These are phyloP conservation scores for Hypholoma fasciculare DNA, from an alignment of 768 basidiomycete species.

Conservation along the genomic window DNA sequence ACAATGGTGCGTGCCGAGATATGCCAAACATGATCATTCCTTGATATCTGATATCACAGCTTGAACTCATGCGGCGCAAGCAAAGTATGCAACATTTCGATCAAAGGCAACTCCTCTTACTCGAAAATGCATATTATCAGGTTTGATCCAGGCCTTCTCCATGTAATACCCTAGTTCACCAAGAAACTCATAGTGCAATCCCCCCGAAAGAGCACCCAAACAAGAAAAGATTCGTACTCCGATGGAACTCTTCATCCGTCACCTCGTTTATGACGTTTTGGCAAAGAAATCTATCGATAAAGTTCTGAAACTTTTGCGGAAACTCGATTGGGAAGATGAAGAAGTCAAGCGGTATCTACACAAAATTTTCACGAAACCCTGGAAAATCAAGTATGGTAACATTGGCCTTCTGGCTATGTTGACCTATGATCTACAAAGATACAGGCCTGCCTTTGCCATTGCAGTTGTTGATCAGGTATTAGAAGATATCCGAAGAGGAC, in stretches of 20 bases:
- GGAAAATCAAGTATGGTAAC: slow-evolving; percentile 95
- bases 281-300: slow-evolving; percentile 95
- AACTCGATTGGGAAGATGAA: slow-evolving; percentile 92
- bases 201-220: slow-evolving; percentile 87
- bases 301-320: slow-evolving; percentile 88
- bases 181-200: slow-evolving; percentile 72
- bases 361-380: slow-evolving; percentile 95
- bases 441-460: slow-evolving; percentile 87
- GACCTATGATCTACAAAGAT: slow-evolving; percentile 91
- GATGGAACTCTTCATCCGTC: slow-evolving; percentile 92
- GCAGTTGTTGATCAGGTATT: slow-evolving; percentile 92
- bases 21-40: not conserved
- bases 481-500: slow-evolving; percentile 86
- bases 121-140: slow-evolving; percentile 99
- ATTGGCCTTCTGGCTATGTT: slow-evolving; percentile 91
- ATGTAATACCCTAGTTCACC: not conserved
- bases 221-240: slow-evolving; percentile 83
- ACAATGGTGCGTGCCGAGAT: slow-evolving; percentile 65
- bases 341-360: slow-evolving; percentile 63
- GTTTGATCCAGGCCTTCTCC: slow-evolving; percentile 34
- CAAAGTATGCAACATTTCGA: slow-evolving; percentile 93
- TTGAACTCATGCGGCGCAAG: slow-evolving; percentile 94
- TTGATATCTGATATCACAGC: slow-evolving; percentile 36
- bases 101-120: slow-evolving; percentile 80
- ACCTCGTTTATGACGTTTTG: slow-evolving; percentile 92